Base-by-base conservation (phyloP, 352 stramenopile genomes). In the Phytophthora kernoviae region DNA sequence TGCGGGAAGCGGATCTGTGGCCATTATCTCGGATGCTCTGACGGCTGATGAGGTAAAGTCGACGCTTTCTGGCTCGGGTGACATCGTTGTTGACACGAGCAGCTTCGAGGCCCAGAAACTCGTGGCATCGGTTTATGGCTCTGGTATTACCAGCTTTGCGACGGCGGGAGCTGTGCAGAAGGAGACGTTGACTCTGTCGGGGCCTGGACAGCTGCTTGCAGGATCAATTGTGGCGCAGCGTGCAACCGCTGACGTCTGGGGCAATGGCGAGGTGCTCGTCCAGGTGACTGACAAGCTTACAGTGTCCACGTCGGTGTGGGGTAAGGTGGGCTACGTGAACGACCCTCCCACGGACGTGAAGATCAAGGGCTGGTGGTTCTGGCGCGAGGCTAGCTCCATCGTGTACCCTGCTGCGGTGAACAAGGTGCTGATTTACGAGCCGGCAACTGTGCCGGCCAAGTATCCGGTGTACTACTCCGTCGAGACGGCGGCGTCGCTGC, bases 331-430 rank as follows among this genome's bases (percentile, higher is more conserved):
- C 55, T 88, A 84, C 59, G 62, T 81, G 14, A 78, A 78, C 24
- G 64, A 37, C 10, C 55, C 72, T 30, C 75, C 78, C 1, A 58
- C 54, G 7, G 48, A 68, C 2, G 44, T 88, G 33, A 80, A 84
- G 58, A 77, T 76, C 45, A 78, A 76, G 37, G 68, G 71, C 46
- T 88, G 73, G 75, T 83, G 65, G 65, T 85, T 83, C 57, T 87
- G 75, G 75, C 70, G 75, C 22, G 58, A 74, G 14, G 60, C 68
- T 8, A 69, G 54, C 33, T 72, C 73, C 33, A 76, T 75, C 21
- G 75, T 85, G 22, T 73, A 80, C 51, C 65, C 63, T 5, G 65
- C 74, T 5, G 50, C 49, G 20, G 59, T 67, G 27, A 80, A 84
- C 62, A 74, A 70, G 62, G 57, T 73, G 27, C n/a, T 72, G 22